Evolutionary conservation across 192 early-diverging fungal species (phyloP).

Genomic region (Podochytrium sp.): DNA sequence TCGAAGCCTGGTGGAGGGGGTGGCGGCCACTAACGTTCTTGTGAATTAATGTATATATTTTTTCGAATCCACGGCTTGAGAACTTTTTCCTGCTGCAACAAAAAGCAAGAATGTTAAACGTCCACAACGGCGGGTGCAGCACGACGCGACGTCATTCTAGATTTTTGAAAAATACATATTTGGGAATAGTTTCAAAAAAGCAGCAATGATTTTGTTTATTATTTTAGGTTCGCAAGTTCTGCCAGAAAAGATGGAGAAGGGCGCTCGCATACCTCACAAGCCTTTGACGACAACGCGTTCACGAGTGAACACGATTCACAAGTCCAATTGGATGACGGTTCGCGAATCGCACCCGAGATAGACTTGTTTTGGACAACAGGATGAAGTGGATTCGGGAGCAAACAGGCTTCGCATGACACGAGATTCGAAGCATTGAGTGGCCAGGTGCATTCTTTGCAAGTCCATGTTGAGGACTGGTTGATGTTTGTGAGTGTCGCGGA

Average conservation of each 20-base stretch:
- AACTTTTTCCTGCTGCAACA: too few species aligned
- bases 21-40: too few species aligned
- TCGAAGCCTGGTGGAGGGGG: not conserved
- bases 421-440: not conserved
- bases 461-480: not conserved
- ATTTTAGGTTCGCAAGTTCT: not conserved
- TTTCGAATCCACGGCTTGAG: too few species aligned
- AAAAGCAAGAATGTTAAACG: too few species aligned
- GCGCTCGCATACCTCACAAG: slow-evolving; percentile 14
- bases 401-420: slow-evolving; percentile 19
- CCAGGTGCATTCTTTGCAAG: slow-evolving; percentile 16
- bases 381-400: not conserved
- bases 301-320: slow-evolving; percentile 20
- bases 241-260: slow-evolving; percentile 11
- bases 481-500: not conserved
- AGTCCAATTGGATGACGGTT: not conserved
- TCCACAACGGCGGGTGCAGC: too few species aligned
- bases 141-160: too few species aligned
- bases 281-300: not conserved
- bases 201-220: too few species aligned
- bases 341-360: not conserved
- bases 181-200: too few species aligned
- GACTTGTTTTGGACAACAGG: not conserved
- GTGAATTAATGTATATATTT: too few species aligned
- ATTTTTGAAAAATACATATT: too few species aligned